A percentile compares a stretch with the other conserved stretches of the same genome.
phyloP scores from a whole-genome alignment of 2,329 filamentous ascomycete genomes.

The Talaromyces sp. region DNA sequence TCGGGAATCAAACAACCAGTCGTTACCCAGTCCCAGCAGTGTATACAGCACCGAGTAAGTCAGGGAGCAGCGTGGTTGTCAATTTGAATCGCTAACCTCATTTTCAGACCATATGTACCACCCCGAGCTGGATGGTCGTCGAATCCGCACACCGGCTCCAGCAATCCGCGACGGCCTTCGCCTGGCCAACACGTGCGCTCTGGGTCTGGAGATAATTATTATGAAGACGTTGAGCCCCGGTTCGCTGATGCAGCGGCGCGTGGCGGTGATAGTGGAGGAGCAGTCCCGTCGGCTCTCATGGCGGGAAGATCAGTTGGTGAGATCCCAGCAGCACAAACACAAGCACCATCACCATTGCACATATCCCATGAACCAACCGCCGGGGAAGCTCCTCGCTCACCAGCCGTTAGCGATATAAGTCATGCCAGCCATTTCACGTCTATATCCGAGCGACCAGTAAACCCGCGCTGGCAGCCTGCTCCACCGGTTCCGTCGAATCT shows the following conservation, averaged over 20 bases:
- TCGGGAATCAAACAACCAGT: slow-evolving; percentile 6
- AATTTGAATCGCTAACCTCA: slow-evolving; percentile 13
- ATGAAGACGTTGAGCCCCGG: slow-evolving; percentile 87
- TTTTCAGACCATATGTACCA: slow-evolving; percentile 34
- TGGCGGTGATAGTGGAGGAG: slow-evolving; percentile 17
- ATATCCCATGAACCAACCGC: slow-evolving; percentile 58
- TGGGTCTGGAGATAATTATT: slow-evolving; percentile 57
- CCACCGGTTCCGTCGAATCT: slow-evolving; percentile 30
- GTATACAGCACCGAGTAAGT: slow-evolving; percentile 72
- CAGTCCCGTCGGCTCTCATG: slow-evolving; percentile 30
- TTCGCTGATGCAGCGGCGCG: slow-evolving; percentile 56
- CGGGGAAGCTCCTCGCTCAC: slow-evolving; percentile 60
- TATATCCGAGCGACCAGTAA: slow-evolving; percentile 79
- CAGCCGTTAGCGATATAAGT: slow-evolving; percentile 53
- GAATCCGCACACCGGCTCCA: slow-evolving; percentile 3
- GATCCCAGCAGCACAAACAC: slow-evolving; percentile 16
- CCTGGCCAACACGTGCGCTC: slow-evolving; percentile 22
- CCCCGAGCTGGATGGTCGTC: slow-evolving; percentile 38
- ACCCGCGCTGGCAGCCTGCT: slow-evolving; percentile 69
- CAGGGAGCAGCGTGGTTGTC: neutral
- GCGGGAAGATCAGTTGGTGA: slow-evolving; percentile 32
- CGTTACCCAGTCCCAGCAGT: slow-evolving; percentile 59
- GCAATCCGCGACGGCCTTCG: slow-evolving; percentile 15
- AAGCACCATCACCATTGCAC: slow-evolving; percentile 24
- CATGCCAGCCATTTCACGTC: slow-evolving; percentile 85